These are phyloP conservation scores for Pythium vanterpoolii DNA, from an alignment of 352 stramenopile genomes.

Conservation along the genomic window DNA sequence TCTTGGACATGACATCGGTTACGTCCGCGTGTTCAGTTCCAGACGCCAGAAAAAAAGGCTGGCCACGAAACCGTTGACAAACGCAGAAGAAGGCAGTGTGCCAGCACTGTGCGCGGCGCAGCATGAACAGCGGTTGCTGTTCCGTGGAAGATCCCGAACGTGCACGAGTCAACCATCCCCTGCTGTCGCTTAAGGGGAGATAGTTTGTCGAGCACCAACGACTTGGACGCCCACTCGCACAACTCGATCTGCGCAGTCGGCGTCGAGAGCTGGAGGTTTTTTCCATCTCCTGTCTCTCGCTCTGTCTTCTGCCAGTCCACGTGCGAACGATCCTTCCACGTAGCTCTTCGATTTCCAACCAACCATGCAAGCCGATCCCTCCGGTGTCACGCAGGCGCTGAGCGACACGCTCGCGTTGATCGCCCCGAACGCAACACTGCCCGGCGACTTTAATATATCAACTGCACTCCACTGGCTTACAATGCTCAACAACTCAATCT, in stretches of 20 bases:
- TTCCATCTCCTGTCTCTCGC: not conserved
- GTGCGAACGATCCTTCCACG: not conserved
- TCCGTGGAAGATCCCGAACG: constrained; percentile 10
- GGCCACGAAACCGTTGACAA: not conserved
- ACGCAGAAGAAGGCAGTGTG: not conserved
- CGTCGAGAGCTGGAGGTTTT: not conserved
- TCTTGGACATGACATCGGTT: not conserved
- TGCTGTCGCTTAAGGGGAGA: no score
- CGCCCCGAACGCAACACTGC: constrained; percentile 10
- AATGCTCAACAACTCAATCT: constrained; percentile 9
- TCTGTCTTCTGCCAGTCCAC: not conserved
- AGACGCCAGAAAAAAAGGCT: not conserved
- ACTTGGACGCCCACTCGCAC: not conserved
- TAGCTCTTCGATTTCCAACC: not conserved
- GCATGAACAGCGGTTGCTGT: not conserved
- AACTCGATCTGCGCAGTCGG: constrained; percentile 8
- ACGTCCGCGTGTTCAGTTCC: not conserved
- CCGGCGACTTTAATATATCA: constrained; percentile 11
- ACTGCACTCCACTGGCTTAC: constrained; percentile 18
- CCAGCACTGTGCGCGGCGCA: not conserved
- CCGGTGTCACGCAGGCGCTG: not conserved
- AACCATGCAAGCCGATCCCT: constrained; percentile 1
- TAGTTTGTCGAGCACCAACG: not conserved
- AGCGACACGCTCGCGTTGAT: constrained; percentile 11
- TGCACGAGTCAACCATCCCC: no score